Conservation (phyloP, 768 basidiomycete genomes). For the Mycena crocata region DNA sequence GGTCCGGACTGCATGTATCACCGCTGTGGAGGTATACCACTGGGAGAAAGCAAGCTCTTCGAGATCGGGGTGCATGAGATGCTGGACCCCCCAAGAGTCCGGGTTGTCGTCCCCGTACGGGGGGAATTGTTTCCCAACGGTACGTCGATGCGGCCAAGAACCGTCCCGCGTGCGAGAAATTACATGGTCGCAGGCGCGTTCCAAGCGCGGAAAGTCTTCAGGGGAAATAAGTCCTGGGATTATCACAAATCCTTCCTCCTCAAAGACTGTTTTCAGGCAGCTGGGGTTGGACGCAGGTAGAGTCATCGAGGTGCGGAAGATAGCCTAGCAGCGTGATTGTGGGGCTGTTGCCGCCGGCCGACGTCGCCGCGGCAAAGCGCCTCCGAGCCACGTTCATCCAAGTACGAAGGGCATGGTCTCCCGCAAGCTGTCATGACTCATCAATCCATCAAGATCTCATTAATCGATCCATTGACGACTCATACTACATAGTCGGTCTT, state of each 20-base stretch:
- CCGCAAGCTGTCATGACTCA: too few species aligned
- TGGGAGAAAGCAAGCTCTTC: constrained; percentile 66
- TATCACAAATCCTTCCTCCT: constrained; percentile 74
- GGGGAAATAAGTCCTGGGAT: constrained; percentile 65
- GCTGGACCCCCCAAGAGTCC: constrained; percentile 87
- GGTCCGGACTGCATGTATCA: constrained; percentile 56
- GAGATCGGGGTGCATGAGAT: constrained; percentile 83
- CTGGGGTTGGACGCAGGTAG: neutral
- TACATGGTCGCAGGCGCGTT: constrained; percentile 62
- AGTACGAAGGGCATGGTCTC: too few species aligned
- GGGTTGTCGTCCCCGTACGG: constrained; percentile 69
- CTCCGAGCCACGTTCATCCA: too few species aligned
- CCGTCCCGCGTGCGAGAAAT: constrained; percentile 68
- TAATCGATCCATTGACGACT: too few species aligned
- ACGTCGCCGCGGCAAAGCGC: too few species aligned
- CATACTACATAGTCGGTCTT: too few species aligned
- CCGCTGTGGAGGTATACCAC: constrained; percentile 73
- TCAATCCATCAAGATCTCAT: too few species aligned
- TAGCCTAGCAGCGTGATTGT: too few species aligned
- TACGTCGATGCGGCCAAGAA: constrained; percentile 72
- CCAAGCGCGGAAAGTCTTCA: constrained; percentile 52
- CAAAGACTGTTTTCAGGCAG: constrained; percentile 62
- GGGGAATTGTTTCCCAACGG: constrained; percentile 84
- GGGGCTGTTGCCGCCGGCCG: too few species aligned
- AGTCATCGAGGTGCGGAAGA: neutral